Percentiles rank a stretch among this genome's conserved stretches.
phyloP scores from a whole-genome alignment of 1,284 basidiomycete genomes.

The Microbotryomycetes sp. region DNA sequence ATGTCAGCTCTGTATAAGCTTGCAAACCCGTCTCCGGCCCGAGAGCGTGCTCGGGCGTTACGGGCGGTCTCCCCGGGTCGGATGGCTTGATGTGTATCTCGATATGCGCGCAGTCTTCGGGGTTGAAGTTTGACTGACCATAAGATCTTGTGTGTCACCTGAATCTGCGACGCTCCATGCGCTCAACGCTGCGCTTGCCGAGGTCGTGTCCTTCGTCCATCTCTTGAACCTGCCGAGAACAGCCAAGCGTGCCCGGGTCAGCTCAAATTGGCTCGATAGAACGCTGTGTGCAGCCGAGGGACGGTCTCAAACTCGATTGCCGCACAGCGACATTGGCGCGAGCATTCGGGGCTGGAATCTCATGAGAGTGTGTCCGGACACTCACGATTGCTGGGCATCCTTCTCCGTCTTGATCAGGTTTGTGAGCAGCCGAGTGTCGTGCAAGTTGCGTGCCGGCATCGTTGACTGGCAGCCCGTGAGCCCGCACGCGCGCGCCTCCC shows the following conservation, averaged over 20 bases:
- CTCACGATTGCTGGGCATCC: constrained; percentile 30
- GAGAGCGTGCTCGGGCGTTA: not conserved
- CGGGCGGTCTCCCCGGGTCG: not conserved
- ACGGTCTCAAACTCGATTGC: no score
- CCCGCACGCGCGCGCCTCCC: no score
- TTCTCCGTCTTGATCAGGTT: constrained; percentile 44
- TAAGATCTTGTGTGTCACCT: constrained; percentile 36
- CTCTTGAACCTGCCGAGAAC: constrained; percentile 27
- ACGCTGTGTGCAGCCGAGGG: not conserved
- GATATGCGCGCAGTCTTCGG: constrained; percentile 8
- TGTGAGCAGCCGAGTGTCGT: constrained; percentile 41
- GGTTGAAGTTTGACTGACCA: constrained; percentile 15
- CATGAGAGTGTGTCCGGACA: constrained; percentile 17
- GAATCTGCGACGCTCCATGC: constrained; percentile 44
- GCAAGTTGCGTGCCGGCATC: constrained; percentile 17
- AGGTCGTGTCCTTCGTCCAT: constrained; percentile 31
- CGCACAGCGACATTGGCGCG: constrained; percentile 21
- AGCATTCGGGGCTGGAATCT: constrained; percentile 34
- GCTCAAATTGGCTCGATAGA: not conserved
- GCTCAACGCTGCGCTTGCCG: constrained; percentile 40
- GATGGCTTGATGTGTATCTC: not conserved
- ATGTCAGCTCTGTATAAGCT: not conserved
- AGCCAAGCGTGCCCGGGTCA: not conserved
- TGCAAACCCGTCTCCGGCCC: not conserved
- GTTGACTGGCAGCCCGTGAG: no score